Conservation (phyloP, 108 stramenopile genomes). For the Conticribra weissflogii region DNA sequence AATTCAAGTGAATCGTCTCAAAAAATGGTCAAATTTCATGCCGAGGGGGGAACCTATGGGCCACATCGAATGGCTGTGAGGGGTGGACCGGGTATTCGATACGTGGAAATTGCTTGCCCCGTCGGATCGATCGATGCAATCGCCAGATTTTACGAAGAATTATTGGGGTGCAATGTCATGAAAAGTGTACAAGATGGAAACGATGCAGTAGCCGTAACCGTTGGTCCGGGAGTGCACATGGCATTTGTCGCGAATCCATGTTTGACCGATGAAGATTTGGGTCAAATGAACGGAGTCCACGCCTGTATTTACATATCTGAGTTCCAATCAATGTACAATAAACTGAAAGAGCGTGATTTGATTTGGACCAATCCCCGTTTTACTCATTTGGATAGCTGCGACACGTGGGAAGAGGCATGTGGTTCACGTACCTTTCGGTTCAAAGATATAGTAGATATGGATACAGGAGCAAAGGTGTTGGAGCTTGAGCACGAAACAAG, state of each 20-base stretch:
- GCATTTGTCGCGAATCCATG: constrained; percentile 45
- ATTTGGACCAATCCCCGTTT: constrained; percentile 62
- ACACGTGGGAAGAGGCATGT: constrained; percentile 59
- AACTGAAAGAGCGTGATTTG: constrained; percentile 21
- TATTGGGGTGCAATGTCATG: constrained; percentile 39
- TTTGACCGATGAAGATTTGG: constrained; percentile 10
- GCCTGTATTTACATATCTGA: constrained; percentile 46
- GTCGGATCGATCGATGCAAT: constrained; percentile 20
- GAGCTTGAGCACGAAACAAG: constrained; percentile 55
- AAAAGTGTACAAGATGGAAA: not conserved
- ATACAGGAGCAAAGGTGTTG: constrained; percentile 31
- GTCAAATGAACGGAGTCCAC: constrained; percentile 50
- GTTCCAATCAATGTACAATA: constrained; percentile 31
- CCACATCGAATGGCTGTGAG: constrained; percentile 46
- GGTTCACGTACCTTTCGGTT: constrained; percentile 51
- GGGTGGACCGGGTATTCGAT: constrained; percentile 49
- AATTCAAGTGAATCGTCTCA: constrained; percentile 18
- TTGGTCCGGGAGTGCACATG: constrained; percentile 57
- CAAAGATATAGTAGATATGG: constrained; percentile 44
- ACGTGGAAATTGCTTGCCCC: constrained; percentile 44
- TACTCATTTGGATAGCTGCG: constrained; percentile 59
- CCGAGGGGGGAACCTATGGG: constrained; percentile 35
- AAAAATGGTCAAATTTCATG: constrained; percentile 54
- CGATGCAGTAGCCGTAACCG: constrained; percentile 12
- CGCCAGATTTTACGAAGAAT: constrained; percentile 48